Evolutionary conservation across 75 land plant species (phyloP).

Genomic region (Picea glauca): DNA sequence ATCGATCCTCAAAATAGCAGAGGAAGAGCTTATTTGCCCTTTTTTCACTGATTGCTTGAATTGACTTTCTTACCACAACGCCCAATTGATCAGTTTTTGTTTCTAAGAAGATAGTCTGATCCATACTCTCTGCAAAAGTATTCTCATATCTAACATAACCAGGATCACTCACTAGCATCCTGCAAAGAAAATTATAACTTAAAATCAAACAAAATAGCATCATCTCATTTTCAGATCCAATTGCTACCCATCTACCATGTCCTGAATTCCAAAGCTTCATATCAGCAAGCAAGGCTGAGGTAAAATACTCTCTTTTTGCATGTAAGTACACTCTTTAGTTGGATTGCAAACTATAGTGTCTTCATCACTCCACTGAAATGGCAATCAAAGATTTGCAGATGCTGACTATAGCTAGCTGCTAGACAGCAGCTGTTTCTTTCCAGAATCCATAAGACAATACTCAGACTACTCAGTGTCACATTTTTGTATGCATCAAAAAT

Average conservation of each 20-base stretch:
- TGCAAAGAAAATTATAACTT: not conserved
- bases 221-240: not conserved
- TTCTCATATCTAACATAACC: conserved; percentile 4
- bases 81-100: not conserved
- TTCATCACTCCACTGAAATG: not conserved
- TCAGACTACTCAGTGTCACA: not conserved
- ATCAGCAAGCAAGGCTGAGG: too few species aligned
- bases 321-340: not conserved
- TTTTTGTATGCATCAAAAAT: not conserved
- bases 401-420: not conserved
- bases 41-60: not conserved
- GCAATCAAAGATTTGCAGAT: not conserved
- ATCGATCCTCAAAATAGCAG: not conserved
- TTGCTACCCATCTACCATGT: not conserved
- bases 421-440: not conserved
- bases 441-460: not conserved
- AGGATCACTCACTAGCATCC: conserved; percentile 8
- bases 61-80: not conserved
- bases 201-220: not conserved
- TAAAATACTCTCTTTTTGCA: not conserved
- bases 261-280: not conserved
- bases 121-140: not conserved
- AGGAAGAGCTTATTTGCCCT: not conserved
- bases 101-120: not conserved
- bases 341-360: not conserved